Evolutionary conservation across 2,329 filamentous ascomycete species (phyloP), one percentile per base, ranked within the genome.

Genomic region (Ilyonectria robusta): DNA sequence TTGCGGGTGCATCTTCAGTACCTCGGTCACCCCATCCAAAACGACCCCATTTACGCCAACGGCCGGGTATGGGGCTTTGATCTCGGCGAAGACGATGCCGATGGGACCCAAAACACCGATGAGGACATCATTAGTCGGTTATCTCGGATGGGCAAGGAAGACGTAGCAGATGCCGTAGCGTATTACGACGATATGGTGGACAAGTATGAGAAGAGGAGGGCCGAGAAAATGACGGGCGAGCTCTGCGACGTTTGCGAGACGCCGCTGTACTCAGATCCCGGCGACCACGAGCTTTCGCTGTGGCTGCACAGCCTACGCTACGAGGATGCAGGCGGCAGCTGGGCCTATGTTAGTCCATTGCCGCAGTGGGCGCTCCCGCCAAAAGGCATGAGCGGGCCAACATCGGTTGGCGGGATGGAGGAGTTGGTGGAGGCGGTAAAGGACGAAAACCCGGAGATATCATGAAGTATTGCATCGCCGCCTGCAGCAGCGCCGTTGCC

Each of bases 11-110:
- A 99, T 77, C 86, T 99, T 17, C 96, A 99, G 78, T 97, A 94
- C 79, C 85, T 99, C 4, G 96, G 96, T 1, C 93, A 98, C 78
- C 96, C 96, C 2, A 98, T 99, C 73, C 91, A 94, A 70, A 99
- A 99, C 79, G 96, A 99, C 78, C 96, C 96, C 8, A 98, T 99
- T 74, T 99, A 99, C 80, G 94, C 94, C 75, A 99, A 99, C 78
- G 91, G 94, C 77, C 91, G 91, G 64, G 96, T 99, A 11, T 99
- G 97, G 86, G 96, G 96, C 0, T 85, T 91, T 1, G 87, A 91
- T 10, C 88, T 99, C 0, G 96, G 94, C 17, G 88, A 82, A 60
- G 84, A 87, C 62, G 89, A 92, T 68, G 83, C 85, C 15, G 92
- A 95, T 56, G 90, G 88, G 3, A 86, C 86, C 21, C 87, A 88